These are phyloP conservation scores for Arachnomyces sp. DNA, from an alignment of 2,329 filamentous ascomycete genomes.

Conservation along the genomic window DNA sequence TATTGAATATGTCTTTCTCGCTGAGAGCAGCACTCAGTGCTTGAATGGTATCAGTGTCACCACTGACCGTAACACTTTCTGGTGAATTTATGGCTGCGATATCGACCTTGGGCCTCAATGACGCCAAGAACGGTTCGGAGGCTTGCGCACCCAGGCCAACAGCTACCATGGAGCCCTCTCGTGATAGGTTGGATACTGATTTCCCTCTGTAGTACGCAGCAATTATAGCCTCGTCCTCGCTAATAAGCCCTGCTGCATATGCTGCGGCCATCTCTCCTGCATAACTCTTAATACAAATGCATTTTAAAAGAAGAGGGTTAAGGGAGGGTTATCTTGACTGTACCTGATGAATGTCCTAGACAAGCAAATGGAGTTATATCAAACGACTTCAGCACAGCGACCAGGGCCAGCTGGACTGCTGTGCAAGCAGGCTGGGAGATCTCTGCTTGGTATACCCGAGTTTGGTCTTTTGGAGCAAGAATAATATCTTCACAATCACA, in stretches of 20 bases:
- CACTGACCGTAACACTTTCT: slow-evolving; percentile 4
- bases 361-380: slow-evolving; percentile 9
- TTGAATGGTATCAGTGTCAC: not conserved
- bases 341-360: slow-evolving; percentile 12
- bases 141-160: slow-evolving; percentile 1
- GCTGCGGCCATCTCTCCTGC: slow-evolving; percentile 16
- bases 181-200: slow-evolving; percentile 1
- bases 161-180: slow-evolving; percentile 8
- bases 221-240: slow-evolving; percentile 27
- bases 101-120: slow-evolving; percentile 4
- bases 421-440: slow-evolving; percentile 8
- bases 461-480: not conserved
- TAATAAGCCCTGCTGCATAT: slow-evolving; percentile 9
- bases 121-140: slow-evolving; percentile 10
- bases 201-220: slow-evolving; percentile 39
- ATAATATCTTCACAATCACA: not conserved
- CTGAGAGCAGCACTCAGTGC: slow-evolving; percentile 4
- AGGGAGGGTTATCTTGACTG: slow-evolving; percentile 37
- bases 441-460: not conserved
- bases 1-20: slow-evolving; percentile 1
- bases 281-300: slow-evolving; percentile 22
- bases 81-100: slow-evolving; percentile 4
- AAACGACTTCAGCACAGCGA: slow-evolving; percentile 10
- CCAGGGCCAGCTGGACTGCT: slow-evolving; percentile 12
- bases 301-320: slow-evolving; percentile 26